Percentiles rank a stretch among this genome's conserved stretches.
Evolutionary conservation across 352 stramenopile species (phyloP).

Genomic region (Elongisporangium undulatum): DNA sequence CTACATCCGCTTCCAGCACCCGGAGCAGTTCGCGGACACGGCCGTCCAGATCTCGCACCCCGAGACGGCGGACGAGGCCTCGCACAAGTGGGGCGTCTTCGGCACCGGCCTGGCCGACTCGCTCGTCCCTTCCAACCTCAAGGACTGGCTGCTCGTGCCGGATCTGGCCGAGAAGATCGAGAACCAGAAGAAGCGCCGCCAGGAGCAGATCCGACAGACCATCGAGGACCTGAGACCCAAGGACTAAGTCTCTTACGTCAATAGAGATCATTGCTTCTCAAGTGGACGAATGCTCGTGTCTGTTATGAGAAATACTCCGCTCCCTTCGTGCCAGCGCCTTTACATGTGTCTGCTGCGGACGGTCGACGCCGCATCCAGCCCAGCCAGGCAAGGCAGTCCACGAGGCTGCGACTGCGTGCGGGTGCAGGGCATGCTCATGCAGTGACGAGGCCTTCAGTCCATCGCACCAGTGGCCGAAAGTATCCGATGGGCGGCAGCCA

Average conservation of each 20-base stretch:
- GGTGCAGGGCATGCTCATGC: no score
- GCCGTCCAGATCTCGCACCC: constrained; percentile 74
- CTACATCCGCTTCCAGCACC: constrained; percentile 82
- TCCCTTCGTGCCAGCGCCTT: not conserved
- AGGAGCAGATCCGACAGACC: constrained; percentile 65
- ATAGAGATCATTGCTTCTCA: not conserved
- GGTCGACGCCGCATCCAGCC: no score
- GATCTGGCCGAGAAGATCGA: constrained; percentile 72
- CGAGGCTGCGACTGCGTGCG: no score
- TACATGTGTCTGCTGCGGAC: not conserved
- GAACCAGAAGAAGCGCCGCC: constrained; percentile 58
- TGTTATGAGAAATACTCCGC: not conserved
- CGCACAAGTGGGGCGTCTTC: constrained; percentile 79
- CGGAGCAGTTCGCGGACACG: constrained; percentile 79
- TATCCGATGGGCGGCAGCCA: no score
- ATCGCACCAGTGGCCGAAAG: no score
- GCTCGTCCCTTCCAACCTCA: constrained; percentile 52
- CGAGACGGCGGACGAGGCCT: constrained; percentile 65
- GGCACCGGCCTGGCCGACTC: constrained; percentile 72
- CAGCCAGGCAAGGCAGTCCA: no score
- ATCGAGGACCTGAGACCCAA: constrained; percentile 78
- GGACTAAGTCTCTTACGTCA: constrained; percentile 4
- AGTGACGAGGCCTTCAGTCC: no score
- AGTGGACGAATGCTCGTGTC: no score
- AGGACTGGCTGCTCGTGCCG: constrained; percentile 55